Evolutionary conservation across 2,329 filamentous ascomycete species (phyloP), one percentile per base, ranked within the genome.

Genomic region (Colletotrichum liaoningense): DNA sequence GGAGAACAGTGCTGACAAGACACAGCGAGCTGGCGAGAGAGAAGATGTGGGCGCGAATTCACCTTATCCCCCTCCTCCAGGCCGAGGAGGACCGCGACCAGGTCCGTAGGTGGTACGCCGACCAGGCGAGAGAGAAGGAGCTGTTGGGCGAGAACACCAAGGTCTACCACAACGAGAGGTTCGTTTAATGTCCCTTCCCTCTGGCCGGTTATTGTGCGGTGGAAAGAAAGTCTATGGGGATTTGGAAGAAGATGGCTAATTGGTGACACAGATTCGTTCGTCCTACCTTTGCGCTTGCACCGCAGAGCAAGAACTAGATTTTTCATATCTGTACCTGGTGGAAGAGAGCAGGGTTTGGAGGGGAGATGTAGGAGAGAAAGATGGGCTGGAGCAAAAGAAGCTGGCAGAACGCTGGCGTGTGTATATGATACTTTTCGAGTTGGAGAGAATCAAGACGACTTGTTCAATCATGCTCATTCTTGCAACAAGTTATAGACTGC

Each of bases 1-100:
- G 8, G 5, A 19, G 14, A 1, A 6, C 19, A 3, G n/a, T 56
- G 38, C 68, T 63, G 24, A 72, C 62, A 5, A 19, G 1, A 0
- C 30, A 71, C 79, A 98, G 95, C 81, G 97, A 99, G 85, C 92
- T 98, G 77, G 94, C 92, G 76, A 94, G 97, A 79, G 97, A 99
- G 82, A 99, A 98, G 89, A 97, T 98, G 91, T 99, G 97, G 97
- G 91, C 94, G 75, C 93, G 97, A 81, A 97, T 99, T 85, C 92
- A 98, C 86, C 89, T 99, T 76, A 97, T 96, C 80, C 97, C 97
- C 72, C 87, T 98, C 76, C 91, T 99, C 76, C 96, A 98, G 83
- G 97, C 97, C 69, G 97, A 99, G 83, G 95, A 98, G 84, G 97
- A 99, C 87, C 93, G 97, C 74, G 97, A 99, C 85, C 93, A 96